Base-by-base conservation (phyloP, 495 filamentous ascomycete genomes). In the Neurospora sp. region DNA sequence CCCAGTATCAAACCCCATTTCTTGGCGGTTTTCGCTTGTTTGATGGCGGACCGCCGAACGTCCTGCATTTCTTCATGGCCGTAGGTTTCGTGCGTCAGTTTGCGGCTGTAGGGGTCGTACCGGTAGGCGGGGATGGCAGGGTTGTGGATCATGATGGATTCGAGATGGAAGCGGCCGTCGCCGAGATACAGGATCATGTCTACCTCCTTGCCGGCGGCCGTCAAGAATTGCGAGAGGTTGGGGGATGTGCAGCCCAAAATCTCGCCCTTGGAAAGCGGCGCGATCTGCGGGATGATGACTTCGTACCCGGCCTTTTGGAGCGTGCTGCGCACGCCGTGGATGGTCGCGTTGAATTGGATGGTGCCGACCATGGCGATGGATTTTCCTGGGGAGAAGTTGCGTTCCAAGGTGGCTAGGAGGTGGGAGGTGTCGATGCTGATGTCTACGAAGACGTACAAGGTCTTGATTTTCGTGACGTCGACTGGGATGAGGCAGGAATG, bases 61-160 rank as follows among this genome's bases (percentile, higher is more conserved):
- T 86, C 86, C 73, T 95, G 92, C 87, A 99, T 96, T 74, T 96
- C 93, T 18, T 89, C 87, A 82, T 98, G 96, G 48, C 90, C 90
- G 80, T 98, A 99, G 37, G 85, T 89, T 80, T 99, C 96, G 69
- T 90, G 90, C 6, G 96, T 97, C 11, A 99, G 87, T 53, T 92
- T 94, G 38, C 94, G 88, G 40, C 93, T 94, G 82, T 99, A 99
- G 0, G 96, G 96, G 78, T 99, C 96, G 79, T 99, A 99, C 22
- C 96, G 90, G 83, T 97, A 98, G 12, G 96, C 94, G 3, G 95
- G 91, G 16, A 97, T 89, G 8, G 82, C 78, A 0, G 96, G 96
- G 82, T 98, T 98, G 79, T 97, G 94, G 76, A 99, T 99, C 96
- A 99, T 98, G 73, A 95, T 94, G 73, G 91, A 93, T 80, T 99